Percentiles rank a stretch among this genome's conserved stretches.
These are phyloP conservation scores for Tinospora cordifolia DNA, from an alignment of 164 flowering plant species.

Conservation along the genomic window DNA sequence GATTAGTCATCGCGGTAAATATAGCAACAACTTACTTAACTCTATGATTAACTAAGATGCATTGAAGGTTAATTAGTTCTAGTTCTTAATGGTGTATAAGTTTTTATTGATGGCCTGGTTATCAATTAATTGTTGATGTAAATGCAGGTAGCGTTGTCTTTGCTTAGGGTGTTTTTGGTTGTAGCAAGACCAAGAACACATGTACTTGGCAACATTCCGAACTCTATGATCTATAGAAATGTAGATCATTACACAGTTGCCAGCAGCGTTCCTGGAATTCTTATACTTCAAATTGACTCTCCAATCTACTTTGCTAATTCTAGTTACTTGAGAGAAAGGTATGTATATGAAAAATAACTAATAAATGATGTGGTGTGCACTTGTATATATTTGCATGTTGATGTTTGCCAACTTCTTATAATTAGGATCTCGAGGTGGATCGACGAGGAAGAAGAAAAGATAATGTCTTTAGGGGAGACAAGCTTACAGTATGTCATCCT, in stretches of 20 bases:
- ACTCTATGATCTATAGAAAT: constrained; percentile 42
- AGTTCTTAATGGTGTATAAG: too few species aligned
- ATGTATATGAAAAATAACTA: too few species aligned
- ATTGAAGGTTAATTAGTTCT: too few species aligned
- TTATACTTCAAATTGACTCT: constrained; percentile 48
- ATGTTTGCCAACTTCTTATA: not conserved
- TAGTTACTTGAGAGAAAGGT: constrained; percentile 70
- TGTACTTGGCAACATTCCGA: constrained; percentile 51
- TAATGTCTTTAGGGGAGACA: constrained; percentile 33
- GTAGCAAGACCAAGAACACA: constrained; percentile 59
- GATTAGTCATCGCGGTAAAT: constrained; percentile 48
- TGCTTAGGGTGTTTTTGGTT: constrained; percentile 42
- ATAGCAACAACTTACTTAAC: not conserved
- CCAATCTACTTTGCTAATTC: constrained; percentile 75
- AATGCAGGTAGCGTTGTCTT: constrained; percentile 49
- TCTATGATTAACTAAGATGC: not conserved
- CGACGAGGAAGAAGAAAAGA: constrained; percentile 63
- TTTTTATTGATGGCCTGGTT: not conserved
- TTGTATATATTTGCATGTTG: not conserved
- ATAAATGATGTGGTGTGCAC: too few species aligned
- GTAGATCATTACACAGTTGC: constrained; percentile 53
- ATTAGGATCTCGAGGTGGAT: constrained; percentile 55
- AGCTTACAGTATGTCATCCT: constrained; percentile 63
- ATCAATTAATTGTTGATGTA: not conserved
- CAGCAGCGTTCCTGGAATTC: constrained; percentile 42